Percentiles rank a stretch among this genome's conserved stretches.
Evolutionary conservation across 805 yeast genomes (phyloP).

Genomic region (Candida multigemmis): DNA sequence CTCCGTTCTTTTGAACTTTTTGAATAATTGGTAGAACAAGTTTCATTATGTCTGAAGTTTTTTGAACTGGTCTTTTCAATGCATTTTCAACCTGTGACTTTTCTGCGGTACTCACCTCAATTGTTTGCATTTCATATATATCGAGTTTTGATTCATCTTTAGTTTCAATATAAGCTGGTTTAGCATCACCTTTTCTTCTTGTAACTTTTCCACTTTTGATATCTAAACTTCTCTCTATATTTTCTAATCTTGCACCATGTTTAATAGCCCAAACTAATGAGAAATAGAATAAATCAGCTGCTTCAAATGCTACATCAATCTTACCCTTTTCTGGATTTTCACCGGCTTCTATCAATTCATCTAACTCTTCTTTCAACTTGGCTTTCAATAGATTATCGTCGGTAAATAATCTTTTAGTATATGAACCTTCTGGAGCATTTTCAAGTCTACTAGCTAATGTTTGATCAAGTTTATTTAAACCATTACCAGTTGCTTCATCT

Average conservation of each 20-base stretch:
- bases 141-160: constrained; percentile 11
- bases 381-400: constrained; percentile 74
- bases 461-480: constrained; percentile 59
- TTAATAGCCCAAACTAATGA: constrained; percentile 47
- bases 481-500: constrained; percentile 44
- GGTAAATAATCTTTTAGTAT: constrained; percentile 78
- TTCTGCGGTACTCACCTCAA: constrained; percentile 30
- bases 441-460: constrained; percentile 53
- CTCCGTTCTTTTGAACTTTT: constrained; percentile 70
- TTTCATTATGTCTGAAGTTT: constrained; percentile 85
- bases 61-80: constrained; percentile 89
- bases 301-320: constrained; percentile 83
- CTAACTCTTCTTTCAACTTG: constrained; percentile 92
- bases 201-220: constrained; percentile 79
- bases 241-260: constrained; percentile 70
- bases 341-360: constrained; percentile 84
- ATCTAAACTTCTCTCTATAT: constrained; percentile 78
- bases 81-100: constrained; percentile 46
- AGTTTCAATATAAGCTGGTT: constrained; percentile 55
- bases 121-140: constrained; percentile 42
- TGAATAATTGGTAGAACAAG: constrained; percentile 86
- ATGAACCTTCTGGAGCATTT: constrained; percentile 87
- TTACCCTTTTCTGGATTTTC: constrained; percentile 11
- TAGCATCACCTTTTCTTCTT: constrained; percentile 94
- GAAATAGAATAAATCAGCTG: constrained; percentile 76